Base-by-base conservation (phyloP, 306 rosid species). In the Sesbania bispinosa region DNA sequence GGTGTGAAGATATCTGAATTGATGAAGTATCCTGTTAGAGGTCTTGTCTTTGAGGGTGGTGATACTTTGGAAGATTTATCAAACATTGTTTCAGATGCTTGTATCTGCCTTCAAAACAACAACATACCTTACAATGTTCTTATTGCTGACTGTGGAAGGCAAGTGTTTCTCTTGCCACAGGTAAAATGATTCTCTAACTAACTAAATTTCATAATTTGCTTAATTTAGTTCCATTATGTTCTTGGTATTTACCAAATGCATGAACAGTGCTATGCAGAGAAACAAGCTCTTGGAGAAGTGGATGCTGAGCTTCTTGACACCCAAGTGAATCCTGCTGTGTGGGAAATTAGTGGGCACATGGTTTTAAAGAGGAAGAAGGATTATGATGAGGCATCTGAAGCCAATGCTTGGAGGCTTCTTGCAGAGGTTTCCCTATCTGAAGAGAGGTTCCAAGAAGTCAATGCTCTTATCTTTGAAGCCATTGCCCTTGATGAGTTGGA, bases 291-390 rank as follows among this genome's bases (percentile, higher is more conserved):
- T 4, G 98, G 96, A 69, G 97, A 93, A 82, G 98, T 93, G 81
- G 77, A 83, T 26, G 83, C 90, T 18, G 98, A 93, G 84, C 82
- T 93, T 41, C 89, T 93, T 47, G 98, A 93, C 81, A 93, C 98
- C 14, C 98, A 93, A 86, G 98, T 93, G 78, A 92, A 92, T 65
- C 98, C 98, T n/a, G 98, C 98, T 2, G 98, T 89, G 69, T 92
- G 98, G 98, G 98, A 93, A 73, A 90, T 90, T 16, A 93, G 98
- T 20, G 98, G 98, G 23, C 98, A 93, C 84, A 93, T 93, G 96
- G 98, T 93, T 67, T 63, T 93, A 52, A 93, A 93, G 89, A 86
- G 98, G 88, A 90, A 81, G 84, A 77, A 85, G 81, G 98, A 93
- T 71, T 93, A 74, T n/a, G 96, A 88, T 0, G 98, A 88, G 82